Conservation (phyloP, 345 rosid species). For the Gossypium herbaceum region DNA sequence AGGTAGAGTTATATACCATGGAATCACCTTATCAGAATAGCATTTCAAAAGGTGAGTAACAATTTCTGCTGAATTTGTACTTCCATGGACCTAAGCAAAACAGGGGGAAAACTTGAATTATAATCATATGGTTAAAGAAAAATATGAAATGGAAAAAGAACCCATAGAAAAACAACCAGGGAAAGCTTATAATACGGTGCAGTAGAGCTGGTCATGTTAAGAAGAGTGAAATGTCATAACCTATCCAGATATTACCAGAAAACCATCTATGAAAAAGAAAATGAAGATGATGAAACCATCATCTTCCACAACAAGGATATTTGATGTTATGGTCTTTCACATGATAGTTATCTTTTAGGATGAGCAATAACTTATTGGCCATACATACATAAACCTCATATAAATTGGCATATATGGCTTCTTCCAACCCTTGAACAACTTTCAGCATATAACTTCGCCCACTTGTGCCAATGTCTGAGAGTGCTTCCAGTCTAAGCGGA, state of each 20-base stretch:
- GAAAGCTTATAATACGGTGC: neutral
- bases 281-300: slow-evolving; percentile 7
- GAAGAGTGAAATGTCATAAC: neutral
- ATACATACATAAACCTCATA: slow-evolving; percentile 63
- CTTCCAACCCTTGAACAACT: slow-evolving; percentile 58
- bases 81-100: slow-evolving; percentile 54
- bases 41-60: slow-evolving; percentile 66
- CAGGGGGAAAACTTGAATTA: slow-evolving; percentile 11
- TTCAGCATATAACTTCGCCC: slow-evolving; percentile 52
- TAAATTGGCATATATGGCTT: slow-evolving; percentile 49
- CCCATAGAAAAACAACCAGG: neutral
- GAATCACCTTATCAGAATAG: slow-evolving; percentile 58
- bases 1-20: slow-evolving; percentile 54
- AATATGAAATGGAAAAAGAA: neutral
- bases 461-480: slow-evolving; percentile 56
- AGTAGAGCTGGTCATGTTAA: neutral
- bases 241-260: slow-evolving; percentile 7
- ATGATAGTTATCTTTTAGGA: neutral
- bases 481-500: slow-evolving; percentile 54
- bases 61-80: slow-evolving; percentile 39
- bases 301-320: slow-evolving; percentile 13
- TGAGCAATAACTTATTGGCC: slow-evolving; percentile 9
- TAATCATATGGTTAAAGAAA: neutral
- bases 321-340: slow-evolving; percentile 16
- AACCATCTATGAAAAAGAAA: neutral